These are phyloP conservation scores for Biscutella laevigata DNA, from an alignment of 441 rosid species.

Conservation along the genomic window DNA sequence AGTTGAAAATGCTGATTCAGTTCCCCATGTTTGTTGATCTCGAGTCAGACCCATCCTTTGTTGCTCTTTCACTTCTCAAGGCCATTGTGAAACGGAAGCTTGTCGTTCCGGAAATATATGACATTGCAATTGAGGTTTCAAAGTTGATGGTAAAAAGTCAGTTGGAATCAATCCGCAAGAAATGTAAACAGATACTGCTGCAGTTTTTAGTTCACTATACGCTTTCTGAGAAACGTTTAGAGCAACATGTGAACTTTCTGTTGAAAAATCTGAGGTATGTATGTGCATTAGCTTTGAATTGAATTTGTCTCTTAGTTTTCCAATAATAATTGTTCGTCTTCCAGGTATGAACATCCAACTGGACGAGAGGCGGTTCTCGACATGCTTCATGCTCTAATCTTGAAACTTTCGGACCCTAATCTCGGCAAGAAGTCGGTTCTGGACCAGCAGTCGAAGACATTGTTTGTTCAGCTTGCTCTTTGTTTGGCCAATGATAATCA, in stretches of 20 bases:
- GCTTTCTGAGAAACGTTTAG: slow-evolving; percentile 56
- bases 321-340: slow-evolving; percentile 12
- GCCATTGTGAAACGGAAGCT: slow-evolving; percentile 71
- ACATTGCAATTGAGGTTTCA: slow-evolving; percentile 50
- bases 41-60: slow-evolving; percentile 59
- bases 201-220: slow-evolving; percentile 71
- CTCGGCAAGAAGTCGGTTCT: slow-evolving; percentile 41
- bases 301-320: not conserved
- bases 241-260: slow-evolving; percentile 59
- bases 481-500: slow-evolving; percentile 63
- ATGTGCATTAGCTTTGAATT: slow-evolving; percentile 3
- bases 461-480: slow-evolving; percentile 52
- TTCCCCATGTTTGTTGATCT: slow-evolving; percentile 86
- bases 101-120: slow-evolving; percentile 85
- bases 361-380: slow-evolving; percentile 93
- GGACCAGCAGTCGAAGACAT: slow-evolving; percentile 45
- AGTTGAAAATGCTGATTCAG: slow-evolving; percentile 56
- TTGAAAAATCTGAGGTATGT: slow-evolving; percentile 66
- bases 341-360: slow-evolving; percentile 73
- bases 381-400: slow-evolving; percentile 67
- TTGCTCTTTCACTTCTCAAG: slow-evolving; percentile 69
- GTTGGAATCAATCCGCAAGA: slow-evolving; percentile 58
- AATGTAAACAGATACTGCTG: slow-evolving; percentile 69
- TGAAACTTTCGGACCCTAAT: slow-evolving; percentile 30
- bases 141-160: slow-evolving; percentile 88